Evolutionary conservation across 2,329 filamentous ascomycete species (phyloP).

Genomic region (Raffaelea ambrosiae): DNA sequence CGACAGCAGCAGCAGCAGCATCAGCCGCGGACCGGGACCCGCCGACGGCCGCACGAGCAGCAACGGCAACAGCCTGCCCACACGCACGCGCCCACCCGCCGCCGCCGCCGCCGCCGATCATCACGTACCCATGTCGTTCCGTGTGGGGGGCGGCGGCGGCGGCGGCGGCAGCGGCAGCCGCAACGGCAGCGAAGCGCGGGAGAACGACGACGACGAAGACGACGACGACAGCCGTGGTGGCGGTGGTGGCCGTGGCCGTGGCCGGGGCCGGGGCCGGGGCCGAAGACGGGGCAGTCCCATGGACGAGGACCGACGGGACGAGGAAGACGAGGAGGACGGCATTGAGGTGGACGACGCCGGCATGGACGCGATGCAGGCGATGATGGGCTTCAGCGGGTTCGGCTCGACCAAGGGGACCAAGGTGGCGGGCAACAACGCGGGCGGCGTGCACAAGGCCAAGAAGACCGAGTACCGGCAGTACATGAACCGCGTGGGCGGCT

Average conservation of each 20-base stretch:
- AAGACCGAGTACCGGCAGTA: slow-evolving; percentile 94
- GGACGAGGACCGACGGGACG: not conserved
- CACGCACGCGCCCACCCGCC: not conserved
- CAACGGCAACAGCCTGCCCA: not conserved
- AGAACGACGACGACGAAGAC: not conserved
- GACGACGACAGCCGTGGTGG: no score
- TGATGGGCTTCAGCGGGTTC: slow-evolving; percentile 89
- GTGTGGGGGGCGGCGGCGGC: not conserved
- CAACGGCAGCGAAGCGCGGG: not conserved
- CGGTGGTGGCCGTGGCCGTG: no score
- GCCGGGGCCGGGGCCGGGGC: no score
- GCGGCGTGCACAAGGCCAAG: slow-evolving; percentile 82
- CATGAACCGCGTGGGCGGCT: slow-evolving; percentile 79
- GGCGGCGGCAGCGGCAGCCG: not conserved
- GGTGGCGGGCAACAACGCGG: slow-evolving; percentile 77
- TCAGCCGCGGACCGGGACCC: not conserved
- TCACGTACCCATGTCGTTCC: not conserved
- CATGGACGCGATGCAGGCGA: slow-evolving; percentile 64
- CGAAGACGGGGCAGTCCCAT: not conserved
- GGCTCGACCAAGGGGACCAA: slow-evolving; percentile 82
- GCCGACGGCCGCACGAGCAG: not conserved
- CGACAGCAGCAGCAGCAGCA: not conserved
- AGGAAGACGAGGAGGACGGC: slow-evolving; percentile 34
- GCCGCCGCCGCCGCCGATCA: not conserved
- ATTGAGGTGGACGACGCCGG: slow-evolving; percentile 56